Base-by-base conservation (phyloP, 2,329 filamentous ascomycete genomes). In the Botryosphaeria agaves region DNA sequence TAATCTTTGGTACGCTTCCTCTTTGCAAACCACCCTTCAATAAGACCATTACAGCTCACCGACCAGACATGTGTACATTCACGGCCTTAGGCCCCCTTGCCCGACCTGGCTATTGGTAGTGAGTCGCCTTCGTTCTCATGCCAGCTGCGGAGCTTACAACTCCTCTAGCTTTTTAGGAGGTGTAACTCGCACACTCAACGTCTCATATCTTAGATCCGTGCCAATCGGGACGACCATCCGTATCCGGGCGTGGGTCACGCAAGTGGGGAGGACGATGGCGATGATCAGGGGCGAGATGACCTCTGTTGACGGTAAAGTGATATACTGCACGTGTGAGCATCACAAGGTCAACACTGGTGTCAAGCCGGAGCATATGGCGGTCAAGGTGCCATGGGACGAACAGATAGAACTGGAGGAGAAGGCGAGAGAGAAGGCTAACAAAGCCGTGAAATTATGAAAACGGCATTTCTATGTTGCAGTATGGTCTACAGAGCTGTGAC, bases 291-390 rank as follows among this genome's bases (percentile, higher is more conserved):
- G 59, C 3, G 51, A 50, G 24, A 66, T 69, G 57, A 59, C 51
- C 4, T 62, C 55, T 30, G 41, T 55, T 11, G 62, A 68, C 40
- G 59, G 61, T 0, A 59, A 55, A 37, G 53, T 45, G 0, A 50
- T 57, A 5, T 66, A 61, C 38, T 61, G 56, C 31, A 64, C 61
- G 1, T 61, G 52, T 20, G 63, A 67, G 41, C 62, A 67, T 36
- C 63, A 67, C 42, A 67, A 67, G 36, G 61, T 66, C 7, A 53
- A 55, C 30, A 45, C 57, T 4, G 53, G 59, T 7, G 55, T 56
- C 15, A 42, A 41, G 26, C 35, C 47, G 14, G 49, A 57, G 27
- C 56, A 64, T 40, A 32, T 53, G 32, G 38, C 41, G n/a, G 46
- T 48, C 11, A 49, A 42, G 30, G 41, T 61, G 12, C 42, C 47